These are phyloP conservation scores for Aspergillus floridensis DNA, from an alignment of 2,329 filamentous ascomycete genomes.

Conservation along the genomic window DNA sequence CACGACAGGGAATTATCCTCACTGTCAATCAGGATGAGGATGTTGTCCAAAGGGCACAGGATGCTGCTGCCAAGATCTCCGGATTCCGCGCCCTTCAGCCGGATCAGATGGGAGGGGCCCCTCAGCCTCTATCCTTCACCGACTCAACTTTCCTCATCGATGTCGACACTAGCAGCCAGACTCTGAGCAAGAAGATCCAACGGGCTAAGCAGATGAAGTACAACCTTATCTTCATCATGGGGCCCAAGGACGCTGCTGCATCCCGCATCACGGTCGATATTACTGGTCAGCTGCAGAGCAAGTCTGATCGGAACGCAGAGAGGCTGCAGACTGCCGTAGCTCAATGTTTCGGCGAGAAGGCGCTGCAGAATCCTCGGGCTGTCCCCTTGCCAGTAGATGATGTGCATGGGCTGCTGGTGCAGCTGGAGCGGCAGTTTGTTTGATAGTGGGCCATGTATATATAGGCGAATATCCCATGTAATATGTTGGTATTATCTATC, in stretches of 20 bases:
- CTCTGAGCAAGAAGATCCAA: constrained; percentile 66
- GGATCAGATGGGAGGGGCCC: constrained; percentile 25
- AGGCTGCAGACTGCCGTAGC: constrained; percentile 29
- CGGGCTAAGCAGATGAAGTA: constrained; percentile 72
- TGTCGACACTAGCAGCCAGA: constrained; percentile 62
- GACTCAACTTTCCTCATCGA: constrained; percentile 68
- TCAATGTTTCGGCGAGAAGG: constrained; percentile 24
- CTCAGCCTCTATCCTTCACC: constrained; percentile 45
- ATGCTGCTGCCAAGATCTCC: constrained; percentile 53
- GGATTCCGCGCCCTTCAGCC: constrained; percentile 34
- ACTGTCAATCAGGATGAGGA: constrained; percentile 61
- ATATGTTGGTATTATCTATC: neutral
- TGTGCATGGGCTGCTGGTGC: constrained; percentile 37
- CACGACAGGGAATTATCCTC: constrained; percentile 71
- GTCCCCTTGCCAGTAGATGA: constrained; percentile 38
- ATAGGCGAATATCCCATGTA: constrained; percentile 2
- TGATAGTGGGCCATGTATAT: constrained; percentile 25
- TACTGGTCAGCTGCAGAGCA: constrained; percentile 44
- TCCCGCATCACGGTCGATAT: constrained; percentile 52
- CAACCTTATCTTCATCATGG: constrained; percentile 70
- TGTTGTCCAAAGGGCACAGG: constrained; percentile 47
- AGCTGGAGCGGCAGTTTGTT: constrained; percentile 39
- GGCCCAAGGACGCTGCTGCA: constrained; percentile 61
- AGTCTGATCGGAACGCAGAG: constrained; percentile 29
- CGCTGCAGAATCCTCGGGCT: constrained; percentile 34